These are phyloP conservation scores for Tulasnella sp. DNA, from an alignment of 768 basidiomycete genomes.

Conservation along the genomic window DNA sequence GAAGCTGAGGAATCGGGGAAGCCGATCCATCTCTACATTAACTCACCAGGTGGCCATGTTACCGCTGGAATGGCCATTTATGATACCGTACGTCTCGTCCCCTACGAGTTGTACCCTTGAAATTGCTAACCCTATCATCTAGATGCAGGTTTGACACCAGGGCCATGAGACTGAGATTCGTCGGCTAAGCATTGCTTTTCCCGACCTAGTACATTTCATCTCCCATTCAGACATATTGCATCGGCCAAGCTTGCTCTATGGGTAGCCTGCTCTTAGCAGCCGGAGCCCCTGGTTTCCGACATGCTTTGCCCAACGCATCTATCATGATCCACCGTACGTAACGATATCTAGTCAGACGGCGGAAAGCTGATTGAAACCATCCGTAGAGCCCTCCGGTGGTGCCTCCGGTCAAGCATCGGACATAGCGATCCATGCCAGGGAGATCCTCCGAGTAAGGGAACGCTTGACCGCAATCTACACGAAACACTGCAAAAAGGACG, in stretches of 20 bases:
- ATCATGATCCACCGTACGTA: slow-evolving; percentile 96
- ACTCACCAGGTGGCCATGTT: slow-evolving; percentile 92
- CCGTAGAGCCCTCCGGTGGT: slow-evolving; percentile 85
- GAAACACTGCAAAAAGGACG: slow-evolving; percentile 54
- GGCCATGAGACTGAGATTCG: not conserved
- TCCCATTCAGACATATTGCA: slow-evolving; percentile 92
- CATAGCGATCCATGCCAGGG: slow-evolving; percentile 94
- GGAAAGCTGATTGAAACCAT: slow-evolving; percentile 7
- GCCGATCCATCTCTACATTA: slow-evolving; percentile 95
- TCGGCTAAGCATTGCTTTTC: not conserved
- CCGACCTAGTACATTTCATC: slow-evolving; percentile 69
- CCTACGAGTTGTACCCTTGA: not conserved
- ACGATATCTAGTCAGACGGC: not conserved
- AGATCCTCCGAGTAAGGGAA: slow-evolving; percentile 82
- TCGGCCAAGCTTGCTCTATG: slow-evolving; percentile 95
- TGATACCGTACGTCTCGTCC: slow-evolving; percentile 81
- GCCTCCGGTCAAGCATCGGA: slow-evolving; percentile 93
- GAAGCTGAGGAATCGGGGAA: slow-evolving; percentile 92
- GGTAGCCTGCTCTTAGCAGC: slow-evolving; percentile 86
- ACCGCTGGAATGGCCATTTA: slow-evolving; percentile 95
- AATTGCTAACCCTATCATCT: not conserved
- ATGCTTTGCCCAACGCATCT: slow-evolving; percentile 83
- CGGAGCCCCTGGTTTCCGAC: slow-evolving; percentile 80
- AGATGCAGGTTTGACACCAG: slow-evolving; percentile 60
- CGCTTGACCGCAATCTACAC: slow-evolving; percentile 82